Conservation (phyloP, 345 rosid species). For the Theobroma cacao region DNA sequence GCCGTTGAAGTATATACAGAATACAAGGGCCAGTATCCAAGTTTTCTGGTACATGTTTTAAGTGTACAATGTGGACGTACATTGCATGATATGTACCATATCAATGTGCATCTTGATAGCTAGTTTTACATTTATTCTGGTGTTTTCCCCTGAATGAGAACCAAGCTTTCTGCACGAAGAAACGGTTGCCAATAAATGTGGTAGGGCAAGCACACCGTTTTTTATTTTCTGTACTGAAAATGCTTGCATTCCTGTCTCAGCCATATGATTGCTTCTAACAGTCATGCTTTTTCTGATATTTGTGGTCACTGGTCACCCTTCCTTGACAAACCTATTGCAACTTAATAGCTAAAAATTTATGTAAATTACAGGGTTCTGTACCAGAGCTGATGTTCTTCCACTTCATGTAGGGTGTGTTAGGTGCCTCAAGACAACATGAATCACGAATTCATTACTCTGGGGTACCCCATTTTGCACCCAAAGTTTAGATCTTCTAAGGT, state of each 20-base stretch:
- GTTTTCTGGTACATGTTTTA: not conserved
- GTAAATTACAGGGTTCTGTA: not conserved
- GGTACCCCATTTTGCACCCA: not conserved
- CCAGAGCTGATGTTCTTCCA: not conserved
- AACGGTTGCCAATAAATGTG: not conserved
- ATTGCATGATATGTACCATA: not conserved
- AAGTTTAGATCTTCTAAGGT: not conserved
- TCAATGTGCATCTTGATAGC: not conserved
- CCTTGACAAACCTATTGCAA: not conserved
- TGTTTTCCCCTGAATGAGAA: not conserved
- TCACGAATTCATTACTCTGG: not conserved
- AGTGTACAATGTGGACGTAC: not conserved
- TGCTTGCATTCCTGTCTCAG: not conserved
- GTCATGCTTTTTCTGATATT: not conserved
- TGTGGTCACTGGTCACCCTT: not conserved
- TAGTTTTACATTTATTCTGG: not conserved
- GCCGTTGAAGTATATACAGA: not conserved
- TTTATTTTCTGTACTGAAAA: not conserved
- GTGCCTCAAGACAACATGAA: not conserved
- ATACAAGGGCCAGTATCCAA: not conserved
- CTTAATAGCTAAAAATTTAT: not conserved
- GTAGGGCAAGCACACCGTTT: not conserved
- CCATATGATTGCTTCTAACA: not conserved
- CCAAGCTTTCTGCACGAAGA: not conserved
- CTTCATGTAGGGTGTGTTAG: not conserved